Percentiles rank a stretch among this genome's conserved stretches.
phyloP scores from a whole-genome alignment of 2,329 filamentous ascomycete genomes.

The Ophiosphaerella herpotricha region DNA sequence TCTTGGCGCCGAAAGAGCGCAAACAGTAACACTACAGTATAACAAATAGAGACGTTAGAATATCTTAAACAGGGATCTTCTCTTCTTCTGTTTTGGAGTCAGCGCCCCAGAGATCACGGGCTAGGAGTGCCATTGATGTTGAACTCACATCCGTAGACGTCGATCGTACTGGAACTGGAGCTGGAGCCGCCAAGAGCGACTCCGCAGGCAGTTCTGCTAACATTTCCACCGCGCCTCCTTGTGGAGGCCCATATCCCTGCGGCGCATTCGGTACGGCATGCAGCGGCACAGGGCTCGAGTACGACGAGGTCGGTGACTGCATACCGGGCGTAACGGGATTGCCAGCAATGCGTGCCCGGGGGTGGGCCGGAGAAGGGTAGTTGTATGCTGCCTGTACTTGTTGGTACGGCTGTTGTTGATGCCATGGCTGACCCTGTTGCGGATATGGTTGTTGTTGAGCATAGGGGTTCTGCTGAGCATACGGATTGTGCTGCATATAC shows the following conservation, averaged over 20 bases:
- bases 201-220: slow-evolving; percentile 22
- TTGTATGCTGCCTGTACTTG: slow-evolving; percentile 13
- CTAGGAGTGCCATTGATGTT: slow-evolving; percentile 1
- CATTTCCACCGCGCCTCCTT: slow-evolving; percentile 21
- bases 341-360: neutral
- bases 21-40: neutral
- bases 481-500: slow-evolving; percentile 4
- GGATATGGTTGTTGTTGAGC: slow-evolving; percentile 11
- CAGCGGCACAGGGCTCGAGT: slow-evolving; percentile 14
- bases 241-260: slow-evolving; percentile 14
- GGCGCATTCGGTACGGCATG: slow-evolving; percentile 6
- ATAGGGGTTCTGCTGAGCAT: slow-evolving; percentile 2
- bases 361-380: slow-evolving; percentile 5
- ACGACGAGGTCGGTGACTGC: slow-evolving; percentile 18
- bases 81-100: slow-evolving; percentile 27
- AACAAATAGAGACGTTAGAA: slow-evolving; percentile 13
- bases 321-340: slow-evolving; percentile 6
- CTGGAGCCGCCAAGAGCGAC: slow-evolving; percentile 9
- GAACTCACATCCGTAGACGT: slow-evolving; percentile 22
- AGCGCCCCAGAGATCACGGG: slow-evolving; percentile 7
- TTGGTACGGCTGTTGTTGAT: slow-evolving; percentile 5
- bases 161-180: slow-evolving; percentile 13
- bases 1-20: slow-evolving; percentile 3
- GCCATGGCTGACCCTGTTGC: slow-evolving; percentile 8
- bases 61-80: slow-evolving; percentile 27